Conservation (phyloP, 768 basidiomycete genomes). For the Melanogaster broomeanus region DNA sequence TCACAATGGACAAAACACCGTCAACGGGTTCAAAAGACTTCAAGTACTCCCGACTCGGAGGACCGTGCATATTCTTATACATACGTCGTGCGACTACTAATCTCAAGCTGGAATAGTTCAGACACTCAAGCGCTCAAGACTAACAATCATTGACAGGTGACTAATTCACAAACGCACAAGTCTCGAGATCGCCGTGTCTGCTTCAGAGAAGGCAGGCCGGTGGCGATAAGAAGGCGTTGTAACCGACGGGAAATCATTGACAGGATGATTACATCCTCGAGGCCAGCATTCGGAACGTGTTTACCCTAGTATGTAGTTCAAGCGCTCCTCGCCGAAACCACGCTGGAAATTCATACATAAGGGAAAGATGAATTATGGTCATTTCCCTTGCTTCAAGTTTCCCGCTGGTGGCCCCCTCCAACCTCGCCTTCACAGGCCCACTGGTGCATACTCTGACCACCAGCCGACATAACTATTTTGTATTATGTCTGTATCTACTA, state of each 20-base stretch:
- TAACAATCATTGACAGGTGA: not conserved
- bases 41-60: not conserved
- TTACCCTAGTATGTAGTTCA: slow-evolving; percentile 17
- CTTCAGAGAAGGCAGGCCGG: slow-evolving; percentile 14
- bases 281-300: slow-evolving; percentile 8
- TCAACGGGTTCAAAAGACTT: not conserved
- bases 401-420: slow-evolving; percentile 17
- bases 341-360: slow-evolving; percentile 37
- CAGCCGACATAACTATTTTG: slow-evolving; percentile 21
- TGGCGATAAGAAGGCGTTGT: slow-evolving; percentile 29
- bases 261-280: slow-evolving; percentile 25
- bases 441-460: slow-evolving; percentile 11
- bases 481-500: slow-evolving; percentile 33
- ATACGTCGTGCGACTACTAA: slow-evolving; percentile 6
- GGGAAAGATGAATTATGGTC: slow-evolving; percentile 11
- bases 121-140: not conserved
- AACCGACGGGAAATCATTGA: slow-evolving; percentile 36
- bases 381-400: slow-evolving; percentile 10
- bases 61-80: not conserved
- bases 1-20: slow-evolving; percentile 18
- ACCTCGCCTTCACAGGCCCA: slow-evolving; percentile 12
- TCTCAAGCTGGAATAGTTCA: not conserved
- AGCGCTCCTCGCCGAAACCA: slow-evolving; percentile 36
- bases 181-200: not conserved
- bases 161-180: not conserved